phyloP scores from a whole-genome alignment of 1,284 basidiomycete species.

The Ceratorhiza oryzae-sativae region DNA sequence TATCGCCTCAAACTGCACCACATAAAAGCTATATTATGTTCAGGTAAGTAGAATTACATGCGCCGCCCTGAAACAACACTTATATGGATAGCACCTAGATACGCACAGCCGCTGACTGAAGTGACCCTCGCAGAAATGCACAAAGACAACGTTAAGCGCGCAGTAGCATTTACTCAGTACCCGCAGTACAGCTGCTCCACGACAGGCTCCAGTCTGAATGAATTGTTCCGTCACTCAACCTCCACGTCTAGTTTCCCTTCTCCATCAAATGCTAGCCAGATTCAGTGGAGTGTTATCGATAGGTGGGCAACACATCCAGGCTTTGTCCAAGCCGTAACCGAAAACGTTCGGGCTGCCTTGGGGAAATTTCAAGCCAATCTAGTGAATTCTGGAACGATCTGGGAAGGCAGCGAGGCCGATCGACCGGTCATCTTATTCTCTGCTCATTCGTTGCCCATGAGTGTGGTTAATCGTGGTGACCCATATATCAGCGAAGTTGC shows the following conservation, averaged over 20 bases:
- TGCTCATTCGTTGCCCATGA: conserved; percentile 97
- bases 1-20: conserved; percentile 90
- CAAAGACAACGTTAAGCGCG: conserved; percentile 89
- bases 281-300: conserved; percentile 98
- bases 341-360: conserved; percentile 87
- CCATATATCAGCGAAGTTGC: conserved; percentile 97
- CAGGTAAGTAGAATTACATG: conserved; percentile 59
- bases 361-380: conserved; percentile 75
- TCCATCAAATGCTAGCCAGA: conserved; percentile 62
- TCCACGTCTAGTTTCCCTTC: conserved; percentile 46
- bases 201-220: conserved; percentile 96
- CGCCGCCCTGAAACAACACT: not conserved
- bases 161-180: conserved; percentile 97
- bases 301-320: conserved; percentile 96
- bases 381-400: conserved; percentile 61
- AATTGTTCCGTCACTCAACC: conserved; percentile 69
- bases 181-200: conserved; percentile 99
- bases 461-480: conserved; percentile 96
- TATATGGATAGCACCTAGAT: conserved; percentile 46
- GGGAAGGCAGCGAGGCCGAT: conserved; percentile 26
- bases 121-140: conserved; percentile 85
- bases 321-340: conserved; percentile 90
- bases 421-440: conserved; percentile 85
- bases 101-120: conserved; percentile 89
- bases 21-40: conserved; percentile 97